These are phyloP conservation scores for Ophiostoma australiae DNA, from an alignment of 2,329 filamentous ascomycete genomes.

Conservation along the genomic window DNA sequence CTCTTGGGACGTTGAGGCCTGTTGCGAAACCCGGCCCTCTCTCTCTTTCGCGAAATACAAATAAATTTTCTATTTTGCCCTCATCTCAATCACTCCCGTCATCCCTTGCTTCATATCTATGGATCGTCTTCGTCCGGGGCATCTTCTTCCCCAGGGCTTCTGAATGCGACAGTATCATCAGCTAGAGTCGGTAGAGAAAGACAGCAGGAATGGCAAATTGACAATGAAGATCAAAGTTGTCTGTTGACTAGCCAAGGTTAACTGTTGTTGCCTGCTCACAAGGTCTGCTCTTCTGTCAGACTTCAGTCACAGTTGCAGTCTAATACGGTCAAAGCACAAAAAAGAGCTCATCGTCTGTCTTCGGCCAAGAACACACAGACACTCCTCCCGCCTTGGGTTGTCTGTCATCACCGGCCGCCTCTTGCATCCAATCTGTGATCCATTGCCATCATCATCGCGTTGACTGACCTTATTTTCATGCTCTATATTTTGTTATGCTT, in stretches of 20 bases:
- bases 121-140: conserved; percentile 5
- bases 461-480: neutral
- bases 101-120: conserved; percentile 13
- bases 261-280: neutral
- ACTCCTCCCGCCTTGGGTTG: conserved; percentile 12
- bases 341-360: conserved; percentile 6
- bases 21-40: neutral
- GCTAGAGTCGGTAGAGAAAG: conserved; percentile 9
- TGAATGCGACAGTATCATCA: conserved; percentile 13
- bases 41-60: neutral
- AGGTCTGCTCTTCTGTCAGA: neutral
- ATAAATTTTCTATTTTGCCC: neutral
- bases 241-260: neutral
- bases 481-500: neutral
- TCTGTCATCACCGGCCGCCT: conserved; percentile 1
- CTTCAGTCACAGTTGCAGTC: conserved; percentile 5
- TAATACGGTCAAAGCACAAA: conserved; percentile 13
- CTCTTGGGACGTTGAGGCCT: neutral
- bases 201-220: neutral
- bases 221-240: neutral
- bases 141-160: conserved; percentile 12
- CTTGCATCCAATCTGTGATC: neutral
- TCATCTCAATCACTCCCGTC: neutral
- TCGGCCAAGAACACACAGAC: conserved; percentile 12
- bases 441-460: neutral